phyloP scores from a whole-genome alignment of 768 basidiomycete genomes.

The Boletus tomentosulus region DNA sequence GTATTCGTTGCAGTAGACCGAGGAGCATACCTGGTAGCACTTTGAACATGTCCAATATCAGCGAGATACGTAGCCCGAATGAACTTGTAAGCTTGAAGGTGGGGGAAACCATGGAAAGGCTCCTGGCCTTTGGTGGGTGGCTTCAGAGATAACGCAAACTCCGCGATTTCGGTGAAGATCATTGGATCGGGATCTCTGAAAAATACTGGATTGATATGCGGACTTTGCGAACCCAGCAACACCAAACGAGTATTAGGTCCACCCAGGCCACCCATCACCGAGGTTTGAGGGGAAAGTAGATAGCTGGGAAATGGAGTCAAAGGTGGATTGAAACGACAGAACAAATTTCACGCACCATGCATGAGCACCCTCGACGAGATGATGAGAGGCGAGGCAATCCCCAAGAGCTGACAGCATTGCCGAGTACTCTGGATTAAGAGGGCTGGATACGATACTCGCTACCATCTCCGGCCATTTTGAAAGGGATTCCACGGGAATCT shows the following conservation, averaged over 20 bases:
- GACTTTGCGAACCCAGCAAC: conserved; percentile 68
- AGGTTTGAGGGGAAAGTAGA: conserved; percentile 79
- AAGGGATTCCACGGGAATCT: conserved; percentile 60
- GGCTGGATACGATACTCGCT: conserved; percentile 76
- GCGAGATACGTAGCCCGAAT: conserved; percentile 71
- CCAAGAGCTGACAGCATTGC: conserved; percentile 80
- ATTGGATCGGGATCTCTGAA: conserved; percentile 68
- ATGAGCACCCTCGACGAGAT: conserved; percentile 84
- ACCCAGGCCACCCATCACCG: conserved; percentile 68
- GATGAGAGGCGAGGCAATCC: conserved; percentile 68
- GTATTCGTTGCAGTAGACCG: neutral
- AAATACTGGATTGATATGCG: conserved; percentile 46
- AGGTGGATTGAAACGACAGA: neutral
- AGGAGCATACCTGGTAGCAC: conserved; percentile 64
- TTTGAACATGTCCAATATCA: conserved; percentile 74
- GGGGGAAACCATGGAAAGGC: conserved; percentile 72
- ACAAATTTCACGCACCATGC: conserved; percentile 57
- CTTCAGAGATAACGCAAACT: conserved; percentile 84
- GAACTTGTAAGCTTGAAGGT: conserved; percentile 85
- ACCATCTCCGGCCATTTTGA: conserved; percentile 82
- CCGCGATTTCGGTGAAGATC: conserved; percentile 84
- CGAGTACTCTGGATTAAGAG: conserved; percentile 62
- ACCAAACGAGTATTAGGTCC: conserved; percentile 62
- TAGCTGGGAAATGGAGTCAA: conserved; percentile 48
- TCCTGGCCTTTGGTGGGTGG: conserved; percentile 81